These are phyloP conservation scores for Funneliformis mosseae DNA, from an alignment of 192 early-diverging fungal genomes.

Conservation along the genomic window DNA sequence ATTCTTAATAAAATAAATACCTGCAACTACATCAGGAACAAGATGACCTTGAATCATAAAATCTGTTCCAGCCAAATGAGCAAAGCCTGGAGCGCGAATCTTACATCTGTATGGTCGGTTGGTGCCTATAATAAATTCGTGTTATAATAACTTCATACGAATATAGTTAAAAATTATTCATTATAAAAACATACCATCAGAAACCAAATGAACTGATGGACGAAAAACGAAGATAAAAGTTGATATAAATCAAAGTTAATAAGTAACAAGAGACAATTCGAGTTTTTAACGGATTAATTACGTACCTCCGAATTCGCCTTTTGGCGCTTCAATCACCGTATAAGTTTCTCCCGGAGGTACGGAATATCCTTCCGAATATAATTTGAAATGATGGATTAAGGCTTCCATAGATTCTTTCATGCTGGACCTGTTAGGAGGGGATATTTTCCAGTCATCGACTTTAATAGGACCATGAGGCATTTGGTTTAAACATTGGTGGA, in stretches of 20 bases:
- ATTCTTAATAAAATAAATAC: constrained; percentile 11
- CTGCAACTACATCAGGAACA: constrained; percentile 91
- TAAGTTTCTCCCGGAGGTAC: constrained; percentile 98
- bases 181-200: neutral
- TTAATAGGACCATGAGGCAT: constrained; percentile 94
- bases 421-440: constrained; percentile 84
- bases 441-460: constrained; percentile 98
- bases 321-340: constrained; percentile 96
- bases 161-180: neutral
- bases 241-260: neutral
- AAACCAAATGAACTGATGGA: constrained; percentile 8
- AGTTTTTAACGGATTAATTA: neutral
- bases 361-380: constrained; percentile 98
- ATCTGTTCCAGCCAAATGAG: constrained; percentile 88
- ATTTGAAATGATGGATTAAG: constrained; percentile 98
- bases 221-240: neutral
- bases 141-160: neutral
- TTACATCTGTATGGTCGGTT: constrained; percentile 98
- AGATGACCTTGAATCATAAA: constrained; percentile 90
- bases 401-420: constrained; percentile 99
- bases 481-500: constrained; percentile 92
- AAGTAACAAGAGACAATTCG: neutral
- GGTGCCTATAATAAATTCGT: constrained; percentile 83
- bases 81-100: constrained; percentile 95
- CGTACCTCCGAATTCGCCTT: constrained; percentile 90